These are phyloP conservation scores for Pichia cephalocereana DNA, from an alignment of 805 yeast genomes.

Conservation along the genomic window DNA sequence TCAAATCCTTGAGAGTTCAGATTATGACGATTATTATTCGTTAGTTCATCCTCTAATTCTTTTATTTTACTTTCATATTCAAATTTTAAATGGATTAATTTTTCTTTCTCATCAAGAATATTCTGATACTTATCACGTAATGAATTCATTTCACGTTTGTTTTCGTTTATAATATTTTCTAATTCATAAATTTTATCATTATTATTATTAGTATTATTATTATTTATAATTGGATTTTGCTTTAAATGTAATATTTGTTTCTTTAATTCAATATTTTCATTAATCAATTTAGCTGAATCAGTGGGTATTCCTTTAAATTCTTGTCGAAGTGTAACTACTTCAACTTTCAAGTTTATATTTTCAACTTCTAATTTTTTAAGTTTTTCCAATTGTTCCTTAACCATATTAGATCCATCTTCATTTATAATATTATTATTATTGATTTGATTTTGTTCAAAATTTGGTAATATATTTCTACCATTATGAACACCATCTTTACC, in stretches of 20 bases:
- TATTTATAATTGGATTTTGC: background rate
- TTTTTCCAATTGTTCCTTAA: conserved; percentile 20
- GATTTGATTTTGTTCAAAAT: conserved; percentile 10
- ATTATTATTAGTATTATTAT: background rate
- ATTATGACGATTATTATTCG: too few species aligned
- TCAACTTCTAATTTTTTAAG: conserved; percentile 28
- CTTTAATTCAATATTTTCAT: conserved; percentile 8
- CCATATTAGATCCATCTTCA: conserved; percentile 15
- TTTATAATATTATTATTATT: background rate
- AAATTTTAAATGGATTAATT: background rate
- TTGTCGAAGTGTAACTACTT: conserved; percentile 31
- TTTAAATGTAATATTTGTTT: conserved; percentile 5
- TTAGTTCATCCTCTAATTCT: too few species aligned
- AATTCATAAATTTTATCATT: background rate
- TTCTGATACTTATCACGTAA: background rate
- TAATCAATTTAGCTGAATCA: conserved; percentile 29
- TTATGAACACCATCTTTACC: conserved; percentile 5
- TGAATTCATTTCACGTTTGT: background rate
- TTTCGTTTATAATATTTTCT: background rate
- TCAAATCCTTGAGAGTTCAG: background rate
- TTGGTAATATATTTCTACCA: conserved; percentile 21
- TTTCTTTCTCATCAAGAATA: conserved; percentile 3
- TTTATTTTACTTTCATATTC: background rate
- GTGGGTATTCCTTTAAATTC: conserved; percentile 34
- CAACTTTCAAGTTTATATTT: conserved; percentile 35